Evolutionary conservation across 2,329 filamentous ascomycete genomes (phyloP).

Genomic region (Botrytis tulipae): DNA sequence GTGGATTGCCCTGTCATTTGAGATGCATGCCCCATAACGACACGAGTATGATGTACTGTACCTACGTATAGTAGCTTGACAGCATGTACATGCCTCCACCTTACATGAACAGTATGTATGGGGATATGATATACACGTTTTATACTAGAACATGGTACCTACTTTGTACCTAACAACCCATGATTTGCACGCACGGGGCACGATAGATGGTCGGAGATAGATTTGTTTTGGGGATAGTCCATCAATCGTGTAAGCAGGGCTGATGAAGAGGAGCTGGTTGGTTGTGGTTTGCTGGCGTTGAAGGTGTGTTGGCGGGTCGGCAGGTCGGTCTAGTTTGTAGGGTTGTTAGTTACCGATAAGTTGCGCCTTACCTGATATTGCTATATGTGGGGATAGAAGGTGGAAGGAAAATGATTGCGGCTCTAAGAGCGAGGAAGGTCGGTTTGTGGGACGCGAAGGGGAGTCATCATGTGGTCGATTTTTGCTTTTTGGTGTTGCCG

Average conservation of each 20-base stretch:
- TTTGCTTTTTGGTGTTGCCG: constrained; percentile 6
- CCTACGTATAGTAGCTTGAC: neutral
- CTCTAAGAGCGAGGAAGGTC: constrained; percentile 1
- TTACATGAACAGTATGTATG: neutral
- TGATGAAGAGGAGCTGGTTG: constrained; percentile 17
- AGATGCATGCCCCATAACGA: neutral
- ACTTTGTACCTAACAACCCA: constrained; percentile 8
- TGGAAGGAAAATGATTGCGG: neutral
- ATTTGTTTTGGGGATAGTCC: neutral
- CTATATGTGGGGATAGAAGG: neutral
- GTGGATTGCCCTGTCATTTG: neutral
- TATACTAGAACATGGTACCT: constrained; percentile 3
- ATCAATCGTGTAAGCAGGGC: constrained; percentile 15
- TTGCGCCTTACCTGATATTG: neutral
- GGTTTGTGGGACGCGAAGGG: constrained; percentile 14
- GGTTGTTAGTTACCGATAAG: constrained; percentile 2
- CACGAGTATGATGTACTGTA: constrained; percentile 13
- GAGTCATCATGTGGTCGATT: neutral
- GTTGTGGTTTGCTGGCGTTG: constrained; percentile 13
- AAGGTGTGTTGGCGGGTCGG: constrained; percentile 17
- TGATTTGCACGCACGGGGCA: neutral
- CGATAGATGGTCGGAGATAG: constrained; percentile 1
- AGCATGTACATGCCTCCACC: constrained; percentile 1
- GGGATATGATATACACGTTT: constrained; percentile 6
- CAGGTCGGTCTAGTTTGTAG: constrained; percentile 13